Evolutionary conservation across 495 filamentous ascomycete species (phyloP).

Genomic region (Hyaloscypha bicolor): DNA sequence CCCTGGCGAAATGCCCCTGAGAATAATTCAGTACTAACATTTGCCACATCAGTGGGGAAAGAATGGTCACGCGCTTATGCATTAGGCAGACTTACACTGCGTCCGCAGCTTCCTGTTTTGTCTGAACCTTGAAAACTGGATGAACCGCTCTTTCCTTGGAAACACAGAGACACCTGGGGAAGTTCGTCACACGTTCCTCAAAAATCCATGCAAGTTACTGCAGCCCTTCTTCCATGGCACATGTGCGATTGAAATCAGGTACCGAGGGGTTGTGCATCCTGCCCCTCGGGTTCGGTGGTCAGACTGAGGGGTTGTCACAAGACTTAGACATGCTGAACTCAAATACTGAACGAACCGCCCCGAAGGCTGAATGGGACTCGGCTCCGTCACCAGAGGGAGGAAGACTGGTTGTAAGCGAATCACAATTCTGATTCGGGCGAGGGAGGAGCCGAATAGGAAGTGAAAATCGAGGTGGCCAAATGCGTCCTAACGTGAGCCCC

Average conservation of each 20-base stretch:
- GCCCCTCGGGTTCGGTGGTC: no score
- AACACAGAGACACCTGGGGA: not conserved
- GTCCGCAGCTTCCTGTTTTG: not conserved
- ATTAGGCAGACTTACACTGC: not conserved
- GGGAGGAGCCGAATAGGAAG: not conserved
- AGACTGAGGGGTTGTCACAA: no score
- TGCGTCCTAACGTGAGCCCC: not conserved
- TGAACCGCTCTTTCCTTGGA: not conserved
- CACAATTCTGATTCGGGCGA: not conserved
- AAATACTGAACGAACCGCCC: no score
- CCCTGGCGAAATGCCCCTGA: not conserved
- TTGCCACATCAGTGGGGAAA: not conserved
- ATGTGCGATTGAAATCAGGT: no score
- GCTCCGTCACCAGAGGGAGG: not conserved
- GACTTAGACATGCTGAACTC: no score
- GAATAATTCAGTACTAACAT: not conserved
- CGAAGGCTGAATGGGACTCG: no score
- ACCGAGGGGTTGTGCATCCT: no score
- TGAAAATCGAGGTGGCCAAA: not conserved
- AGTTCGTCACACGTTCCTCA: not conserved
- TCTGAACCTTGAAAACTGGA: not conserved
- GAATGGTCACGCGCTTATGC: not conserved
- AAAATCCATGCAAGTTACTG: not conserved
- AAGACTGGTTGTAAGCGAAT: not conserved
- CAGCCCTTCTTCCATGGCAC: not conserved